Evolutionary conservation across 805 yeast genomes (phyloP).

Genomic region (Candida ipomoeae): DNA sequence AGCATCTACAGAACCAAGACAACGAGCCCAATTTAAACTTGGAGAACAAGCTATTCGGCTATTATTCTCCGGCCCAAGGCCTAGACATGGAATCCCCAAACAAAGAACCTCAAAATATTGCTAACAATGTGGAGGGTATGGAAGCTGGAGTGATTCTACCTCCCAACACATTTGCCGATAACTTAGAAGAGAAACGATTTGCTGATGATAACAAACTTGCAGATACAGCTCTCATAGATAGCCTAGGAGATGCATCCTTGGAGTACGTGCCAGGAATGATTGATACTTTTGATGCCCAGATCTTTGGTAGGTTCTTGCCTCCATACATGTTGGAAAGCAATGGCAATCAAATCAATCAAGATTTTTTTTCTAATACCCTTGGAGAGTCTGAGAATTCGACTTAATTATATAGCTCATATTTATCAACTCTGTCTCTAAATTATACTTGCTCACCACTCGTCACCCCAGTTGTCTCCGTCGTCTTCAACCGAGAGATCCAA

Average conservation of each 20-base stretch:
- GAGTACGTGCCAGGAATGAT: conserved; percentile 75
- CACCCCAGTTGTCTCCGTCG: conserved; percentile 30
- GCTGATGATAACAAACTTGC: not conserved
- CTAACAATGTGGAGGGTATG: not conserved
- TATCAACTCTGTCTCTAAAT: not conserved
- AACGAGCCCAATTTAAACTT: not conserved
- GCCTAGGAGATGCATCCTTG: conserved; percentile 11
- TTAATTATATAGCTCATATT: not conserved
- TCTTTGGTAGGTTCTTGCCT: conserved; percentile 79
- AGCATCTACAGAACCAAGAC: not conserved
- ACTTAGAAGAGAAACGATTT: not conserved
- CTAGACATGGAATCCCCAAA: not conserved
- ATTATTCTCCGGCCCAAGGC: not conserved
- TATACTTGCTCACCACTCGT: conserved; percentile 12
- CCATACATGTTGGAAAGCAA: conserved; percentile 67
- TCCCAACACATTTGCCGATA: not conserved
- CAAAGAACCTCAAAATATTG: not conserved
- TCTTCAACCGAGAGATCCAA: conserved; percentile 24
- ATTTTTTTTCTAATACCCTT: not conserved
- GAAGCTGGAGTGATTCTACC: not conserved
- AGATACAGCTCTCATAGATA: conserved; percentile 1
- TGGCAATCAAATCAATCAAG: conserved; percentile 7
- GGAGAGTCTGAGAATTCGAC: not conserved
- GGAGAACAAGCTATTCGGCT: not conserved
- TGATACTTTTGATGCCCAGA: conserved; percentile 78